Base-by-base conservation (phyloP, 352 stramenopile species). In the Elongisporangium undulatum region DNA sequence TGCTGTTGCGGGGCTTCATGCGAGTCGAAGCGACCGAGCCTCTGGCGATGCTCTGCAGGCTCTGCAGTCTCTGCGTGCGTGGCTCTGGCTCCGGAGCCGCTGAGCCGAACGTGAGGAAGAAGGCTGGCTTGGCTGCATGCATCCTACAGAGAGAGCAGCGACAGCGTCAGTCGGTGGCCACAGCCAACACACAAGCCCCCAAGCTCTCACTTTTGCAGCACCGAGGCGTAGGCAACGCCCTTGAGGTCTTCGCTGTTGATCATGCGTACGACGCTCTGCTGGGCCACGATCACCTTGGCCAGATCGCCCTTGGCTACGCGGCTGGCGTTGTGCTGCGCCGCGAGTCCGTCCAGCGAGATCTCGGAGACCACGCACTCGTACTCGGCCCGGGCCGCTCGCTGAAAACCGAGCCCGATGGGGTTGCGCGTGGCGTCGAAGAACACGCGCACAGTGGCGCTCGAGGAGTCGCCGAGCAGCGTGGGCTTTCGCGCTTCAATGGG, bases 311-410 rank as follows among this genome's bases (percentile, higher is more conserved):
- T 53, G 10, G 62, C 60, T 9, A 56, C 61, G 55, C 75, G 83
- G 7, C 64, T 71, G 9, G 67, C 65, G 53, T 92, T 92, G 68
- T 92, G 75, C n/a, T 79, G 66, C 26, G 68, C 67, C 17, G 68
- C 74, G n/a, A 82, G 69, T 21, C 79, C 66, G 6, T 55, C 58
- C 2, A 63, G 64, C 34, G 69, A 56, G 20, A 91, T 67, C 29
- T 77, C 62, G 17, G 64, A 61, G 17, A 91, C 74, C 10, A 66
- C 51, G 56, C 77, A 89, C 58, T 58, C 53, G 49, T 89, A 88
- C 17, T 55, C 22, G 3, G 16, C 69, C 22, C 61, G 38, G 3
- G 52, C 41, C 1, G 56, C 63, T 15, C 19, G 57, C 24, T 68
- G 58, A 23, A 91, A 89, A 8, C 71, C 66, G 24, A 91, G 63